phyloP scores from a whole-genome alignment of 345 rosid species.

The Hibiscus tridactylites region DNA sequence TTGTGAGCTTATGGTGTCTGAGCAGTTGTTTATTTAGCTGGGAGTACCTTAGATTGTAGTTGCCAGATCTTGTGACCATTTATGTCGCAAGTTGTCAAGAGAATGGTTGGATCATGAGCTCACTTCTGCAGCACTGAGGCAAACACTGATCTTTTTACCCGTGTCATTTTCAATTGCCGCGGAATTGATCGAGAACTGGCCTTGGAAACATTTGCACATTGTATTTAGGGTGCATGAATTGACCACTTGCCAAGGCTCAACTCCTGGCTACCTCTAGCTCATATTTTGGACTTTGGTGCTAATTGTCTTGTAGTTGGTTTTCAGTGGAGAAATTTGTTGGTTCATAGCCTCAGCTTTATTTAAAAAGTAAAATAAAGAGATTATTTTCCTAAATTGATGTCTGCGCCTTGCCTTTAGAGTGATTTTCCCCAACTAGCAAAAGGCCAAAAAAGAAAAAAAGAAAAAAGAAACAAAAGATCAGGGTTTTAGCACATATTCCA shows the following conservation, averaged over 20 bases:
- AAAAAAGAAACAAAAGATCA: neutral
- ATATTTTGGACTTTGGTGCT: neutral
- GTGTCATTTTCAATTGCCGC: neutral
- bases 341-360: too few relatives aligned
- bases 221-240: neutral
- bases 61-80: conserved; percentile 5
- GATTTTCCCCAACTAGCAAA: neutral
- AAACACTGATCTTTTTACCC: neutral
- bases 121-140: neutral
- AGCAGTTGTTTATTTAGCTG: neutral
- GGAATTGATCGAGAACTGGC: neutral
- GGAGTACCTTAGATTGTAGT: neutral
- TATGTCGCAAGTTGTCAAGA: neutral
- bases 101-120: neutral
- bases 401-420: conserved; percentile 8
- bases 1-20: neutral
- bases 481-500: neutral
- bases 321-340: neutral
- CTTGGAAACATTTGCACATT: neutral
- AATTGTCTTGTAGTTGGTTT: neutral
- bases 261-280: neutral
- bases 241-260: too few relatives aligned
- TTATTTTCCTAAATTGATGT: too few relatives aligned
- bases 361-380: too few relatives aligned
- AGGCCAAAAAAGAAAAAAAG: conserved; percentile 9